These are phyloP conservation scores for Coemansia sp. DNA, from an alignment of 192 early-diverging fungal species.

Conservation along the genomic window DNA sequence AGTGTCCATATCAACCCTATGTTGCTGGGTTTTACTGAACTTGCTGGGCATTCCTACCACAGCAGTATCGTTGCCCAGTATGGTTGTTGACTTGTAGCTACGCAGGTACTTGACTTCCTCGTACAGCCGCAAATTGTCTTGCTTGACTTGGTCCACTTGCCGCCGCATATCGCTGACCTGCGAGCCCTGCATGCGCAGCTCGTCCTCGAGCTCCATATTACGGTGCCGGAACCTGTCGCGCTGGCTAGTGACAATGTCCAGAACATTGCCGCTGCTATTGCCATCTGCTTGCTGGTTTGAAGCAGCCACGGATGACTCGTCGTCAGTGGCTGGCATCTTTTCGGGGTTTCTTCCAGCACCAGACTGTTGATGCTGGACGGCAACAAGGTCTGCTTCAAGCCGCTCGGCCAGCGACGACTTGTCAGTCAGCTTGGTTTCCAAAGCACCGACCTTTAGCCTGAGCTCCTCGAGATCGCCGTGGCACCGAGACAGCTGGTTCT, in stretches of 20 bases:
- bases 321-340: neutral
- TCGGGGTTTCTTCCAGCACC: slow-evolving; percentile 52
- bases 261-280: slow-evolving; percentile 28
- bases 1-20: slow-evolving; percentile 25
- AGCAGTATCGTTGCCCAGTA: slow-evolving; percentile 5
- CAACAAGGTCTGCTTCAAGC: slow-evolving; percentile 48
- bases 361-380: neutral
- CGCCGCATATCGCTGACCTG: slow-evolving; percentile 61
- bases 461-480: slow-evolving; percentile 39
- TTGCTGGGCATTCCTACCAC: slow-evolving; percentile 41
- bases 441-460: neutral
- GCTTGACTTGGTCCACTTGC: slow-evolving; percentile 66
- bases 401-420: slow-evolving; percentile 29
- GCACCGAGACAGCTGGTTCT: slow-evolving; percentile 51
- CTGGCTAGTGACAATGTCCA: slow-evolving; percentile 86
- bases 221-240: slow-evolving; percentile 87
- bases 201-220: slow-evolving; percentile 81
- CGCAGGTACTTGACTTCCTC: slow-evolving; percentile 89
- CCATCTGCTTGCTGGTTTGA: slow-evolving; percentile 8
- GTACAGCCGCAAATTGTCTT: slow-evolving; percentile 87
- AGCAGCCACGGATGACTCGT: neutral
- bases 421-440: neutral
- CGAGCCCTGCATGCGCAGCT: slow-evolving; percentile 53
- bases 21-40: slow-evolving; percentile 16
- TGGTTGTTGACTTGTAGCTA: slow-evolving; percentile 56